These are phyloP conservation scores for Lecanicillium sp. DNA, from an alignment of 2,329 filamentous ascomycete species.

Conservation along the genomic window DNA sequence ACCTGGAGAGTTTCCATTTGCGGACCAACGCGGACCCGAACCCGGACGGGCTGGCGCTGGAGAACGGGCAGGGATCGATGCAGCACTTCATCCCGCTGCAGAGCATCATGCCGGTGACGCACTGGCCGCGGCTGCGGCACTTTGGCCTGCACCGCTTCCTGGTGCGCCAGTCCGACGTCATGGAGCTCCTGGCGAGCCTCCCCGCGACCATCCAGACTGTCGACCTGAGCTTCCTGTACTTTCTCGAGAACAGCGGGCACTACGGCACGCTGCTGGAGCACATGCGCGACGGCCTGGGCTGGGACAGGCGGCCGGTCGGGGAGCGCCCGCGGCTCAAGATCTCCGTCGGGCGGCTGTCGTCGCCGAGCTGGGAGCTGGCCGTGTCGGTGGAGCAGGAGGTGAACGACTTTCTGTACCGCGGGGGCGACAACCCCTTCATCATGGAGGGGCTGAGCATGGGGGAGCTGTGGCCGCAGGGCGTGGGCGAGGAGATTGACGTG, in stretches of 20 bases:
- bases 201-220: not conserved
- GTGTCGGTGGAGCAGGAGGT: no score
- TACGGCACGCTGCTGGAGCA: not conserved
- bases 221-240: not conserved
- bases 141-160: slow-evolving; percentile 25
- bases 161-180: slow-evolving; percentile 12
- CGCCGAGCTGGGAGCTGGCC: no score
- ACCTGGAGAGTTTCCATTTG: no score
- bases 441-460: no score
- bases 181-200: not conserved
- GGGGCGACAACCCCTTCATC: no score
- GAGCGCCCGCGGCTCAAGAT: no score
- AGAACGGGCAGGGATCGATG: not conserved
- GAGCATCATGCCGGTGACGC: slow-evolving; percentile 25
- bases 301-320: no score
- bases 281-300: not conserved
- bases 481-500: no score
- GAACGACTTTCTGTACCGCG: no score
- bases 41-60: not conserved
- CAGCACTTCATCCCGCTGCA: slow-evolving; percentile 17
- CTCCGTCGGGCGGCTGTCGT: no score
- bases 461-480: no score
- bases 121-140: slow-evolving; percentile 23
- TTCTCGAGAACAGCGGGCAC: not conserved
- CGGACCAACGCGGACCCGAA: no score